phyloP scores from a whole-genome alignment of 163 green algal species.

The Chlorella variabilis region DNA sequence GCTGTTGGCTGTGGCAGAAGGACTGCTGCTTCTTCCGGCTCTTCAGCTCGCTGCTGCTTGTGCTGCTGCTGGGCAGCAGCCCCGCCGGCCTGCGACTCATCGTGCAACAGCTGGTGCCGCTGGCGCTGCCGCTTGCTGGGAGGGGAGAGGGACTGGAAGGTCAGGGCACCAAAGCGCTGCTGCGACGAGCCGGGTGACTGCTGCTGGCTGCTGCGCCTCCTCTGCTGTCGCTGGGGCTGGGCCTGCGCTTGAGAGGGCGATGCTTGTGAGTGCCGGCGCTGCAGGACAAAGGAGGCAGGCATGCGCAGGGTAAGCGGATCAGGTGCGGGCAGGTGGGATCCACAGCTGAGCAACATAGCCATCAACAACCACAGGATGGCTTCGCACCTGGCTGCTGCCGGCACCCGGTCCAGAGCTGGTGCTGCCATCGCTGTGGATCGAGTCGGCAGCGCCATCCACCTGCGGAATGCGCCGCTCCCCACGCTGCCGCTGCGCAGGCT shows the following conservation, averaged over 20 bases:
- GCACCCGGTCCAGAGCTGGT: background rate
- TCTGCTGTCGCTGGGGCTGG: too few relatives aligned
- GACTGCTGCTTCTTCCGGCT: too few relatives aligned
- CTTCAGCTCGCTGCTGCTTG: too few relatives aligned
- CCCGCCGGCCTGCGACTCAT: too few relatives aligned
- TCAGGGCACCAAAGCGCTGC: background rate
- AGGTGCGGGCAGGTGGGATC: background rate
- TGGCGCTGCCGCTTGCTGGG: background rate
- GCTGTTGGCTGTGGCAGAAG: too few relatives aligned
- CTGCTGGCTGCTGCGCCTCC: background rate
- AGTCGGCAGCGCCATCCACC: background rate
- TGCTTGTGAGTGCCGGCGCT: background rate
- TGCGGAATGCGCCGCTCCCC: background rate
- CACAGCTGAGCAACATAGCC: too few relatives aligned
- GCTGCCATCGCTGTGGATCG: background rate
- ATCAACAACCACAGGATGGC: too few relatives aligned
- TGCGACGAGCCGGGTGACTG: background rate
- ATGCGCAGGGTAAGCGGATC: background rate
- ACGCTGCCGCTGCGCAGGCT: background rate
- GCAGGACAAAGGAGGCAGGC: background rate
- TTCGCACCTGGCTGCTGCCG: background rate
- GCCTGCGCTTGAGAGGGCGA: background rate
- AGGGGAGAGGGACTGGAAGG: background rate
- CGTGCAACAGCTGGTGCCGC: background rate
- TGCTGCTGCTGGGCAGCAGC: too few relatives aligned